Evolutionary conservation across 2,329 filamentous ascomycete genomes (phyloP).

Genomic region (Myriangium duriaei): DNA sequence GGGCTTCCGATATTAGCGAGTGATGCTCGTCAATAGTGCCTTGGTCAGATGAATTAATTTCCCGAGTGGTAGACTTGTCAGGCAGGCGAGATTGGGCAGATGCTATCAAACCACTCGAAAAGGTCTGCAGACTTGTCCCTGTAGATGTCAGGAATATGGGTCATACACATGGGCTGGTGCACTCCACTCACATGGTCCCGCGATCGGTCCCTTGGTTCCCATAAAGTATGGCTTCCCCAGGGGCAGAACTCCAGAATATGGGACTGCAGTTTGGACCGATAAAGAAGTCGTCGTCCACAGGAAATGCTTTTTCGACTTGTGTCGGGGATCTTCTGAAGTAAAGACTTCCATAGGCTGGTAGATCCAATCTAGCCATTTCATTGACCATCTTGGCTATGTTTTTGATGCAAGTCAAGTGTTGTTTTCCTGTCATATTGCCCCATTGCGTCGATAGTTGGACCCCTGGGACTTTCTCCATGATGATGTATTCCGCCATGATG

Average conservation of each 20-base stretch:
- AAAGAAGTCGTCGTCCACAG: background rate
- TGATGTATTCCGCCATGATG: constrained; percentile 28
- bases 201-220: constrained; percentile 1
- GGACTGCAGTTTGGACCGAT: constrained; percentile 7
- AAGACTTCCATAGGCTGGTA: constrained; percentile 7
- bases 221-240: constrained; percentile 5
- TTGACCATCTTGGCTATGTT: constrained; percentile 4
- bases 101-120: background rate
- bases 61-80: no score
- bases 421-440: constrained; percentile 7
- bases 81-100: constrained; percentile 4
- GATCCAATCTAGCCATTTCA: constrained; percentile 5
- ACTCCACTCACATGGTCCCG: no score
- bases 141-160: no score
- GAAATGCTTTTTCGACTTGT: no score
- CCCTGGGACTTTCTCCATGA: constrained; percentile 26
- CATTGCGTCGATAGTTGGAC: constrained; percentile 21
- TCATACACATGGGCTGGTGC: no score
- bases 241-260: constrained; percentile 2
- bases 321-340: no score
- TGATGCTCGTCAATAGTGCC: constrained; percentile 1
- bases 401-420: constrained; percentile 3
- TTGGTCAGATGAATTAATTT: background rate
- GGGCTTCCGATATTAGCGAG: background rate
- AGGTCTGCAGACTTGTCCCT: background rate